Base-by-base conservation (phyloP, 106 monocot species). In the Allium fistulosum region DNA sequence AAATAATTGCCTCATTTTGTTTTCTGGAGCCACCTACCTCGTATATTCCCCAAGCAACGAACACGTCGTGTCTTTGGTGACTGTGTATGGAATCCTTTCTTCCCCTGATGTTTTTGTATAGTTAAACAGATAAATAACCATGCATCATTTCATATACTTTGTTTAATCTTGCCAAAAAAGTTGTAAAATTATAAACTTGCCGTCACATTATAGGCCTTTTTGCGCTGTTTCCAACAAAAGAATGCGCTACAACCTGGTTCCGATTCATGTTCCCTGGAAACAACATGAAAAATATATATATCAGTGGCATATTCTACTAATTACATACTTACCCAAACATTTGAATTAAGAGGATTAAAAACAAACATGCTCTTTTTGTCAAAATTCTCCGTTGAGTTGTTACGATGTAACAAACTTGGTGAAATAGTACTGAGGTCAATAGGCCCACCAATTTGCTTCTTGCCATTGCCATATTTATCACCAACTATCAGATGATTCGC, bases 351-450 rank as follows among this genome's bases (percentile, higher is more conserved):
- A 22, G 22, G 22, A 22, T 13, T 8, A 53, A 18, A 22, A 69
- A 76, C 85, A 82, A 61, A 90, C 90, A 46, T 7, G 64, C 76
- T 80, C 17, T 85, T 82, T 61, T 80, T 75, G 69, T 80, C 80
- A 72, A 71, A 66, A 65, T 59, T 82, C 49, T 37, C 65, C 51
- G 59, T 51, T n/a, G 80, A 69, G 57, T 59, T 80, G 46, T 72
- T 82, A 51, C 80, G 85, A 66, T 85, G 90, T 63, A 90, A 75
- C 53, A 90, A 67, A 78, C 90, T 90, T 17, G 90, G 90, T 47
- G 83, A 82, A 65, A 90, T 78, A 49, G 59, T 71, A 83, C 46
- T 80, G 22, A 22, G 22, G 22, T 22, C 67, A 5, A 28, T 58
- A 4, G 53, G 56, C 51, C 63, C 69, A 18, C 7, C 59, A 57